Base-by-base conservation (phyloP, 2,329 filamentous ascomycete species). In the Diaporthe ampelina region DNA sequence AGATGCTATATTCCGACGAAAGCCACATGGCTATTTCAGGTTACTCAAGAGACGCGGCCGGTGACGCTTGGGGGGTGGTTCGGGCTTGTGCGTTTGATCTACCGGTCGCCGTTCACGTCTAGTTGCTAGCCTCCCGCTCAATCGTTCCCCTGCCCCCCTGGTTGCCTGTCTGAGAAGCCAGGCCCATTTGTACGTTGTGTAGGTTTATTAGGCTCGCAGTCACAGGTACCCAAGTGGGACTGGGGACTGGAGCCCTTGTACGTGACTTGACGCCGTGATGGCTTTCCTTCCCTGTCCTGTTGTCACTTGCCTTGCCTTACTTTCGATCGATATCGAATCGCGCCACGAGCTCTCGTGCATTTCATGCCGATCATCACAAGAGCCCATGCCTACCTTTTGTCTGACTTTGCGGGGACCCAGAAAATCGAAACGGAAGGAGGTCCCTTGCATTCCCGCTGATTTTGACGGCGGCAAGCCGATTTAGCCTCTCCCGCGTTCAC, bases 1-100 rank as follows among this genome's bases (percentile, higher is more conserved):
- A 40, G 56, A 63, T 72, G 70, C 70, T 72, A 56, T 63, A 63
- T 72, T 54, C 57, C 70, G 57, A 72, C 15, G 35, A 72, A 61
- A 72, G 70, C 70, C 70, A 72, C 57, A 72, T 72, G 70, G 70
- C 57, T 56, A 72, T 61, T 29, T 43, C 37, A 61, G 45, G 58
- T 72, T 72, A 63, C 70, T 56, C 70, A 68, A 65, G 32, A 50
- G 63, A 68, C 48, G 63, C 63, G 63, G 63, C 63, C 63, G 63
- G 63, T 67, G 63, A 54, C 63, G 63, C 63, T 54, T 67, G 32
- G 48, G 63, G 11, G 11, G n/a, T 40, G 63, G 48, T 54, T 68
- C 63, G 63, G 63, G 63, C 63, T 68, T 54, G 45, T 68, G 63
- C 48, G 63, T 54, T 68, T 68, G 63, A 68, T 68, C 63, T 68